Evolutionary conservation across 768 basidiomycete genomes (phyloP).

Genomic region (Calocera cornea): DNA sequence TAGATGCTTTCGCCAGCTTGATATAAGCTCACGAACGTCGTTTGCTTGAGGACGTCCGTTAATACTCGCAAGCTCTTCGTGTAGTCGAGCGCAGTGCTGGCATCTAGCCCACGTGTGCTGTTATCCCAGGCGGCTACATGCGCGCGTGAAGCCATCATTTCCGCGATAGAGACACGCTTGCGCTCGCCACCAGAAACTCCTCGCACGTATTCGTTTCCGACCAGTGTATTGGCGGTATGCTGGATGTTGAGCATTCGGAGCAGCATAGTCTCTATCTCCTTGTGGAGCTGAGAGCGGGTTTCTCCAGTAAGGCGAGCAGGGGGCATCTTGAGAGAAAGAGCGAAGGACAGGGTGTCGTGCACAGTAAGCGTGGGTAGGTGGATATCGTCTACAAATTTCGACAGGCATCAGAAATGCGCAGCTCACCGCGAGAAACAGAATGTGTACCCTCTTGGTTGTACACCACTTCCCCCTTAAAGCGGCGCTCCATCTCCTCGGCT

Average conservation of each 20-base stretch:
- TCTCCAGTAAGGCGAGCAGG: conserved; percentile 26
- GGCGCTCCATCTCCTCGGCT: conserved; percentile 32
- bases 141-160: conserved; percentile 58
- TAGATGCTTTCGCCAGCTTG: conserved; percentile 6
- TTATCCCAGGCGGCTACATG: conserved; percentile 47
- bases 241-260: conserved; percentile 61
- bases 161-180: conserved; percentile 71
- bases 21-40: conserved; percentile 9
- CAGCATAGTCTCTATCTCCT: conserved; percentile 36
- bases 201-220: conserved; percentile 63
- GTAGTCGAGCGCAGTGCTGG: conserved; percentile 20
- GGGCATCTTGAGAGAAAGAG: conserved; percentile 31
- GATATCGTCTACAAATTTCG: conserved; percentile 42
- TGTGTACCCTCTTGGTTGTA: conserved; percentile 29
- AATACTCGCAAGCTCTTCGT: too few species aligned
- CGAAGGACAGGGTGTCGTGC: conserved; percentile 53
- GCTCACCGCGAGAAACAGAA: not conserved
- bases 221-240: conserved; percentile 54
- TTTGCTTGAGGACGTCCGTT: too few species aligned
- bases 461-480: conserved; percentile 55
- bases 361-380: conserved; percentile 79
- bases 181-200: conserved; percentile 68
- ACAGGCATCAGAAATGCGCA: too few species aligned
- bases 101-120: conserved; percentile 20
- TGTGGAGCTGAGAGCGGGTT: conserved; percentile 25